Conservation (phyloP, 495 filamentous ascomycete species). For the Ramalina intermedia region DNA sequence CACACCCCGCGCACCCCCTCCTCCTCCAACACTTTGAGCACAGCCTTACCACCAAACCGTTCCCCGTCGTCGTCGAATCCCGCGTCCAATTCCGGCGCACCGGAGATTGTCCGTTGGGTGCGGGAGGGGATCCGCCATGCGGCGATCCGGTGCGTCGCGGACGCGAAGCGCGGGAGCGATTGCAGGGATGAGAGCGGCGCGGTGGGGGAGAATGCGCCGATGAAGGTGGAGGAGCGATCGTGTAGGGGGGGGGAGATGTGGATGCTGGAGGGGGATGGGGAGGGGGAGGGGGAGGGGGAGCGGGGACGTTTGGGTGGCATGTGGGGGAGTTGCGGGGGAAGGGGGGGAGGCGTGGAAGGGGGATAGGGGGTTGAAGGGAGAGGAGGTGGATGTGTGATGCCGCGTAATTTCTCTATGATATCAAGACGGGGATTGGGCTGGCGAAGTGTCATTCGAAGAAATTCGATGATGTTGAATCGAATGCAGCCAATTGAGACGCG, state of each 20-base stretch:
- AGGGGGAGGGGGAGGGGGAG: conserved; percentile 1
- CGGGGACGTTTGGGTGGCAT: conserved; percentile 9
- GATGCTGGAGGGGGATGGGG: conserved; percentile 2
- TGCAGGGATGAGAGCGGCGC: conserved; percentile 21
- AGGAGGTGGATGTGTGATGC: too few species aligned
- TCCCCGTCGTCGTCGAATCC: conserved; percentile 35
- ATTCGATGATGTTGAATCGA: too few species aligned
- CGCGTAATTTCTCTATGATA: too few species aligned
- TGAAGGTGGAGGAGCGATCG: conserved; percentile 28
- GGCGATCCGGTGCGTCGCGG: conserved; percentile 28
- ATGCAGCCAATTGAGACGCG: too few species aligned
- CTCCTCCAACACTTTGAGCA: conserved; percentile 23
- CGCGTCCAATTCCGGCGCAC: conserved; percentile 10
- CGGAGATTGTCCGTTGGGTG: background rate
- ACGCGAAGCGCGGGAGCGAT: conserved; percentile 16
- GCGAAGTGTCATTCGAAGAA: too few species aligned
- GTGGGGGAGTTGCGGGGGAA: too few species aligned
- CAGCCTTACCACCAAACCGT: conserved; percentile 22
- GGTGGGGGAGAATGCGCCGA: conserved; percentile 26
- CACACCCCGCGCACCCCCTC: conserved; percentile 22
- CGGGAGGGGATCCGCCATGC: conserved; percentile 22
- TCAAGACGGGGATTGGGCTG: too few species aligned
- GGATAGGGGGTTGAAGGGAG: too few species aligned
- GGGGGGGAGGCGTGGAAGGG: too few species aligned
- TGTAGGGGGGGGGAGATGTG: conserved; percentile 22